Base-by-base conservation (phyloP, 331 rosid species). In the Malus hybrid region DNA sequence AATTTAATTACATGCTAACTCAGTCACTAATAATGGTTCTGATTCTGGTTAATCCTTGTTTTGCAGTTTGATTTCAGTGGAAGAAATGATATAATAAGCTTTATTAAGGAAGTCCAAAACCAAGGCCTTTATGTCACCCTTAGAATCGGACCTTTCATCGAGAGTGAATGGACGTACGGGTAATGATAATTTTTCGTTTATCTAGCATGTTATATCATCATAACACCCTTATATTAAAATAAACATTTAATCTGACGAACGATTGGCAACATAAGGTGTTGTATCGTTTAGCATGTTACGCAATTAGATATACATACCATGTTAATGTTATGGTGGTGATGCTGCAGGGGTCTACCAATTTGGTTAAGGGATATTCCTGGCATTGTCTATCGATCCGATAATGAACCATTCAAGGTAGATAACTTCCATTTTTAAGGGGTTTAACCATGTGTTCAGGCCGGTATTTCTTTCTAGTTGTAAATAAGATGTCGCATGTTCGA, bases 101-200 rank as follows among this genome's bases (percentile, higher is more conserved):
- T 93, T 80, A 80, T 91, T 3, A 88, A 87, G 87, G 87, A 88
- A 85, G 81, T 88, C 67, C 90, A 91, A 77, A 90, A 89, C 46
- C 98, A 90, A 56, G 95, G 96, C 24, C 80, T 93, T 33, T 90
- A 91, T 73, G 93, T 76, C 8, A 73, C 90, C 78, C 96, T 93
- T 52, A 82, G 98, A 75, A 86, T 93, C 80, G 98, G 98, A 84
- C 98, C 98, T 5, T 93, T 87, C 82, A 90, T 91, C 57, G 90
- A 93, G 84, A 79, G 91, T 70, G 98, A 93, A 88, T 88, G 94
- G 87, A 67, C 82, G 7, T 89, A 90, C 8, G 98, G 98, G 98
- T 91, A 83, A 27, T 18, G 27, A 55, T 55, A 46, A 4, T 46
- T 46, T 13, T 0, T 12, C 52, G 6, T 46, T 12, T 46, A 46